These are phyloP conservation scores for Oidium heveae DNA, from an alignment of 2,329 filamentous ascomycete genomes.

Conservation along the genomic window DNA sequence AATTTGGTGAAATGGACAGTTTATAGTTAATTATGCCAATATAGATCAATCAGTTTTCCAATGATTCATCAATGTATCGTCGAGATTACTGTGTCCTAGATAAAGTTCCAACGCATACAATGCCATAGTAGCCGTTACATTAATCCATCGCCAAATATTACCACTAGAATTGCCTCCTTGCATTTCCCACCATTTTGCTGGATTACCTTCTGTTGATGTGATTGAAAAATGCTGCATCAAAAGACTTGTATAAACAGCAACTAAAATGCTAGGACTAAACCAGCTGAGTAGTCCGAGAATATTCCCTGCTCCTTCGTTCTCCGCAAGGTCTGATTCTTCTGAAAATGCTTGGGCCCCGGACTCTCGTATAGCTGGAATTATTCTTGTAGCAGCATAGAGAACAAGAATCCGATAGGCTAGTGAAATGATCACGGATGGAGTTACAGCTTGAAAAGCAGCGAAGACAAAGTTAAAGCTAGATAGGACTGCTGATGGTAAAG, in stretches of 20 bases:
- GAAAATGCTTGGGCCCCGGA: constrained; percentile 61
- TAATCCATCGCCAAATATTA: constrained; percentile 83
- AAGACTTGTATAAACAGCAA: constrained; percentile 88
- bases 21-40: background rate
- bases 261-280: constrained; percentile 84
- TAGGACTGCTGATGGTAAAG: constrained; percentile 59
- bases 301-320: constrained; percentile 57
- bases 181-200: constrained; percentile 58
- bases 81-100: constrained; percentile 58
- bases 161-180: constrained; percentile 62
- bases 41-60: constrained; percentile 85
- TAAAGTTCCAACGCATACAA: constrained; percentile 81
- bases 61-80: constrained; percentile 46
- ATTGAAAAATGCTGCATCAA: constrained; percentile 87
- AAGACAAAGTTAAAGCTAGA: constrained; percentile 68
- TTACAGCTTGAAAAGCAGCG: constrained; percentile 84
- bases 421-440: constrained; percentile 85
- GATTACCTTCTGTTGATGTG: constrained; percentile 32
- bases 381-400: constrained; percentile 82
- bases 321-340: constrained; percentile 64
- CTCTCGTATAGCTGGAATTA: constrained; percentile 81
- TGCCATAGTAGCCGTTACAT: constrained; percentile 67
- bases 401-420: constrained; percentile 83
- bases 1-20: background rate
- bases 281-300: constrained; percentile 67